A percentile compares a stretch with the other conserved stretches of the same genome.
Evolutionary conservation across 2,329 filamentous ascomycete genomes (phyloP).

Genomic region (Ophiocordyceps unilateralis): DNA sequence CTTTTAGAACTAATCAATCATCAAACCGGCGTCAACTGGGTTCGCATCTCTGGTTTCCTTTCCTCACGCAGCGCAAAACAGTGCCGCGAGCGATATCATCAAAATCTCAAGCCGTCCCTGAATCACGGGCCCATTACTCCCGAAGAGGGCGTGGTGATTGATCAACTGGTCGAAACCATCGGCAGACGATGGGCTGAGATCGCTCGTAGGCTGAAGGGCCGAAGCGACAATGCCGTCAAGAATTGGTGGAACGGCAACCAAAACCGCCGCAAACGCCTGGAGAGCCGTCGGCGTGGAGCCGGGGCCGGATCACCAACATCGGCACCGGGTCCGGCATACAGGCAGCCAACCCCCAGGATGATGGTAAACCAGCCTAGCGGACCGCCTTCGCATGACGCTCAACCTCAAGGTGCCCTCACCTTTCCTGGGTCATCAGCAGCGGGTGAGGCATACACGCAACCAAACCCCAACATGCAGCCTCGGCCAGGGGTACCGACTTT

Average conservation of each 20-base stretch:
- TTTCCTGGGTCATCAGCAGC: neutral
- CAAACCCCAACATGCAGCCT: no score
- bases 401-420: no score
- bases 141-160: conserved; percentile 56
- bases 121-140: conserved; percentile 58
- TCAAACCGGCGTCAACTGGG: conserved; percentile 76
- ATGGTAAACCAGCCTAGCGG: no score
- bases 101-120: conserved; percentile 68
- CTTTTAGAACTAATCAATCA: conserved; percentile 53
- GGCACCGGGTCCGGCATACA: neutral
- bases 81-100: conserved; percentile 84
- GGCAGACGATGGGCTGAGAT: conserved; percentile 92
- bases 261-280: conserved; percentile 51
- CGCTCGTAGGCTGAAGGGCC: conserved; percentile 60
- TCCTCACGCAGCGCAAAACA: conserved; percentile 76
- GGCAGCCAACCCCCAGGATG: no score
- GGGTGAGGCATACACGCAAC: neutral
- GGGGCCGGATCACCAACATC: neutral
- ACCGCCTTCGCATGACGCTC: no score
- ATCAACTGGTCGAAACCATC: conserved; percentile 57
- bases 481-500: no score
- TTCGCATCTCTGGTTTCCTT: conserved; percentile 62
- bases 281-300: neutral
- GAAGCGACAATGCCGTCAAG: conserved; percentile 91
- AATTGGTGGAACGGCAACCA: conserved; percentile 96